A percentile compares a stretch with the other conserved stretches of the same genome.
Conservation (phyloP, 129 eudicot species). For the Artemisia tridentata region DNA sequence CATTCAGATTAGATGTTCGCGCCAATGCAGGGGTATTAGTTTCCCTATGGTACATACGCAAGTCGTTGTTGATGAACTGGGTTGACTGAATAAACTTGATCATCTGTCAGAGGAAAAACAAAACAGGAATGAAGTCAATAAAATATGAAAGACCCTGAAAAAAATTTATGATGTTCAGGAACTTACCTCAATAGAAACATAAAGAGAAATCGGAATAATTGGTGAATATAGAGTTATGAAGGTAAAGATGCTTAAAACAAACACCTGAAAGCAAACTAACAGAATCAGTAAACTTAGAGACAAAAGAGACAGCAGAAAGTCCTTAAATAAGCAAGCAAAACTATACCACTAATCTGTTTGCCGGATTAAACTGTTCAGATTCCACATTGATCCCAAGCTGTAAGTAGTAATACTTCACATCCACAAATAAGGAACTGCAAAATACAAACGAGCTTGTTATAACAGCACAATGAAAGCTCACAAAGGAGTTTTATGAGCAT, state of each 20-base stretch:
- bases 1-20: conserved; percentile 93
- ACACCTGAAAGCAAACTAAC: conserved; percentile 44
- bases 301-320: conserved; percentile 4
- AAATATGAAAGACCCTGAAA: conserved; percentile 8
- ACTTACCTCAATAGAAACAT: conserved; percentile 94
- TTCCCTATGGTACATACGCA: conserved; percentile 86
- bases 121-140: conserved; percentile 11
- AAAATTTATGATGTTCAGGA: neutral
- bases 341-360: conserved; percentile 52
- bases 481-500: conserved; percentile 15
- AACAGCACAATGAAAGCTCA: conserved; percentile 9
- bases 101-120: conserved; percentile 51
- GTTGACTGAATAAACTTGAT: conserved; percentile 89
- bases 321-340: conserved; percentile 3
- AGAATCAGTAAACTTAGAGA: conserved; percentile 7
- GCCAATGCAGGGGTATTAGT: conserved; percentile 94
- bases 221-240: conserved; percentile 93
- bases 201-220: conserved; percentile 93
- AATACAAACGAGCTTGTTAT: neutral
- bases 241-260: conserved; percentile 77
- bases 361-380: conserved; percentile 71
- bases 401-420: conserved; percentile 60
- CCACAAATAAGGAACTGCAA: conserved; percentile 75
- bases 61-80: conserved; percentile 83
- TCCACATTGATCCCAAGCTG: conserved; percentile 42